Conservation (phyloP, 2,329 filamentous ascomycete species). For the Clonostachys solani region DNA sequence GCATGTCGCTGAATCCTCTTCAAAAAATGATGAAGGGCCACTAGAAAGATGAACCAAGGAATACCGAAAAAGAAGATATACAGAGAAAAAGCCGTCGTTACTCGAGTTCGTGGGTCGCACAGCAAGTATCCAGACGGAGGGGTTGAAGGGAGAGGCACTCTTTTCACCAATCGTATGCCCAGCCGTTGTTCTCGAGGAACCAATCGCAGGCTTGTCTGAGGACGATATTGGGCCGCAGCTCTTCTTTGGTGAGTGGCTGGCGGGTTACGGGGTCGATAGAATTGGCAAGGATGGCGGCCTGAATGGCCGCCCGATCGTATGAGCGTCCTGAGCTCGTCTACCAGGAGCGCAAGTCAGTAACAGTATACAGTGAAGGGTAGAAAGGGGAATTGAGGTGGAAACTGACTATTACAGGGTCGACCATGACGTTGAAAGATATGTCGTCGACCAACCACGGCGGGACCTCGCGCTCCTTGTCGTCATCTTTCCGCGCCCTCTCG, state of each 20-base stretch:
- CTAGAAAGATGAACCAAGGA: too few relatives aligned
- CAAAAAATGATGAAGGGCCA: too few relatives aligned
- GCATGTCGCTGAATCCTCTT: too few relatives aligned
- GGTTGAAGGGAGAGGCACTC: neutral
- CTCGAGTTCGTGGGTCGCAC: too few relatives aligned
- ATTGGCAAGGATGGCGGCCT: slow-evolving; percentile 73
- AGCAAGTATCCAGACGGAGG: too few relatives aligned
- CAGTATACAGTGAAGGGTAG: neutral
- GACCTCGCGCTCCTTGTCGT: slow-evolving; percentile 50
- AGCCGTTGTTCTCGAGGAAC: slow-evolving; percentile 82
- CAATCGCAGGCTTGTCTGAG: slow-evolving; percentile 80
- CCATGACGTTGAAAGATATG: slow-evolving; percentile 70
- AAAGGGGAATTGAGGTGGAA: neutral
- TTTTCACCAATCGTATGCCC: slow-evolving; percentile 82
- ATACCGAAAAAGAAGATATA: too few relatives aligned
- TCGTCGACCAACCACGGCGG: slow-evolving; percentile 77
- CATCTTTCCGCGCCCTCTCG: slow-evolving; percentile 39
- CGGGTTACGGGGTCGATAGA: slow-evolving; percentile 73
- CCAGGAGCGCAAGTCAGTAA: neutral
- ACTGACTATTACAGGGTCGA: slow-evolving; percentile 60
- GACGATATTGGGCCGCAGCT: slow-evolving; percentile 77
- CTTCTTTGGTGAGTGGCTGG: slow-evolving; percentile 61
- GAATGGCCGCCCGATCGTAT: slow-evolving; percentile 81
- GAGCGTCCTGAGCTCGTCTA: slow-evolving; percentile 82
- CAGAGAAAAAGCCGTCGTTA: too few relatives aligned